Conservation (phyloP, 2,329 filamentous ascomycete genomes). For the Xylariales sp. region DNA sequence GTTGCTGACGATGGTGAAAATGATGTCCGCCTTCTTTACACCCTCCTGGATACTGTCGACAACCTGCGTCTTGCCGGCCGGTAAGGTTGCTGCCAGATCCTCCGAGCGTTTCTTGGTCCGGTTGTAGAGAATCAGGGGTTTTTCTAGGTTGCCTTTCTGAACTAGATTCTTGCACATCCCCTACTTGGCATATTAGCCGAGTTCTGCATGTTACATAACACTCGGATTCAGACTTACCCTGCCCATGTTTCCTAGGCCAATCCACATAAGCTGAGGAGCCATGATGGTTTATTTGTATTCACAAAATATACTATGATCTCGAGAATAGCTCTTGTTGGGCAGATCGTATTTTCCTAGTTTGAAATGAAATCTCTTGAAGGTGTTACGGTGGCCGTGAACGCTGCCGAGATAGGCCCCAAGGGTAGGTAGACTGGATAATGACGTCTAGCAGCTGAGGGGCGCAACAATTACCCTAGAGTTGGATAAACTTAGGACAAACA, state of each 20-base stretch:
- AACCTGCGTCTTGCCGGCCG: constrained; percentile 71
- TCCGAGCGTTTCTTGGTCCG: constrained; percentile 75
- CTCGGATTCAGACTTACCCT: constrained; percentile 63
- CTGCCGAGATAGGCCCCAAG: neutral
- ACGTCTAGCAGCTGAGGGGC: constrained; percentile 13
- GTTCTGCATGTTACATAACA: constrained; percentile 8
- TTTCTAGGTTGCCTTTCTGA: constrained; percentile 77
- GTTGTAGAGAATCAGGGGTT: constrained; percentile 83
- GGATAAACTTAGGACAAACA: neutral
- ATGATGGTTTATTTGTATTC: constrained; percentile 50
- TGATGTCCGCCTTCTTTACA: constrained; percentile 76
- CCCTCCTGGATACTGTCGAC: constrained; percentile 73
- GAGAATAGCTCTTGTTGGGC: neutral
- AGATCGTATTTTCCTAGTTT: neutral
- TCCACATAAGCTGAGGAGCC: constrained; percentile 75
- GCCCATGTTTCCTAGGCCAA: constrained; percentile 91
- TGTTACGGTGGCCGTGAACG: neutral
- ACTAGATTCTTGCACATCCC: constrained; percentile 88
- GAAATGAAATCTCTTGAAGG: neutral
- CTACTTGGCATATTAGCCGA: constrained; percentile 56
- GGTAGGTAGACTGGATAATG: neutral
- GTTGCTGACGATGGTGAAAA: constrained; percentile 85
- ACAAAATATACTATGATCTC: neutral
- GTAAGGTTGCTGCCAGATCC: constrained; percentile 71
- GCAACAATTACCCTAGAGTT: constrained; percentile 8